phyloP scores from a whole-genome alignment of 371 early-diverging fungal genomes.

The Saksenaea vasiformis region DNA sequence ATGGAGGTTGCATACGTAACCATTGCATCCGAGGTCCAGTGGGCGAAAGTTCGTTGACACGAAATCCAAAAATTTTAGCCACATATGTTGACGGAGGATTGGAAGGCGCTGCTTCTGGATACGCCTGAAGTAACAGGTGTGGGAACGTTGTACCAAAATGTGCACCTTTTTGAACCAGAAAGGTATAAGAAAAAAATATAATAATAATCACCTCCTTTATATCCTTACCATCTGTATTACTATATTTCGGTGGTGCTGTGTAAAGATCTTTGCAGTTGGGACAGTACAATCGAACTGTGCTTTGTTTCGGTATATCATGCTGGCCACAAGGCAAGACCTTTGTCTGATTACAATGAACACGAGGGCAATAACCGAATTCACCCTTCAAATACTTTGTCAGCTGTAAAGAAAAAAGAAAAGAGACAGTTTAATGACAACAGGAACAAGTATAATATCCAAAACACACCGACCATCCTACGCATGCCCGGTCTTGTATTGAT shows the following conservation, averaged over 20 bases:
- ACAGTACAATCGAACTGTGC: conserved; percentile 76
- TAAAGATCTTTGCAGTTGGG: conserved; percentile 89
- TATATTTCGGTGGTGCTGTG: conserved; percentile 71
- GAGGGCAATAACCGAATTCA: conserved; percentile 86
- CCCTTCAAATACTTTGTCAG: conserved; percentile 70
- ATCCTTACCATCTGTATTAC: conserved; percentile 73
- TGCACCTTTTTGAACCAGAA: conserved; percentile 64
- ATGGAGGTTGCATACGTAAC: conserved; percentile 56
- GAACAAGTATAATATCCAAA: neutral
- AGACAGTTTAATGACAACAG: neutral
- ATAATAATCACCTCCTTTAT: neutral
- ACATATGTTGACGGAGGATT: conserved; percentile 54
- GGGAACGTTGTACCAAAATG: conserved; percentile 97
- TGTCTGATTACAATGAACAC: conserved; percentile 73
- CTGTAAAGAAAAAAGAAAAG: conserved; percentile 28
- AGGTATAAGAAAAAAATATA: too few species aligned
- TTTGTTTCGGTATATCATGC: conserved; percentile 65
- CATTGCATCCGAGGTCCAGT: conserved; percentile 78
- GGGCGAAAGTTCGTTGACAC: conserved; percentile 56
- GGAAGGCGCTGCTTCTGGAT: conserved; percentile 69
- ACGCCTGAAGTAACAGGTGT: conserved; percentile 85
- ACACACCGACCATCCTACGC: conserved; percentile 62
- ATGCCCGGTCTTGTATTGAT: conserved; percentile 79
- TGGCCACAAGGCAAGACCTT: conserved; percentile 84
- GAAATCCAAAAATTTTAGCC: conserved; percentile 84